A percentile compares a stretch with the other conserved stretches of the same genome.
Conservation (phyloP, 345 rosid genomes). For the Corymbia maculata region DNA sequence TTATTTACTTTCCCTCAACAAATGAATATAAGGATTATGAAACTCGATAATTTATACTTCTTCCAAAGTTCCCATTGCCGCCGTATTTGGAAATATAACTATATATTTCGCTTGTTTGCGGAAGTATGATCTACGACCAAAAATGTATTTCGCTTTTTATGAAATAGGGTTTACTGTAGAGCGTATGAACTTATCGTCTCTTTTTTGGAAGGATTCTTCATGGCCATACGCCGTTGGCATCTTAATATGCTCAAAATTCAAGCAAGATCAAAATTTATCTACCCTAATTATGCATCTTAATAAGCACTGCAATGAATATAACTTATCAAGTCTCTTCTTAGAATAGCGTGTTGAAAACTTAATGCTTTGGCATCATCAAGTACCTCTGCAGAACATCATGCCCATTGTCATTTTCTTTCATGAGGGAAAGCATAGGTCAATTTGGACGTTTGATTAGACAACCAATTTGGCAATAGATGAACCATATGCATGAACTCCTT, state of each 20-base stretch:
- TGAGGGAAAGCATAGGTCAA: not conserved
- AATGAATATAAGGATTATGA: not conserved
- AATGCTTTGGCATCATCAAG: not conserved
- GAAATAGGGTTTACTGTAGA: not conserved
- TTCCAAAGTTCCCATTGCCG: not conserved
- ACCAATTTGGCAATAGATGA: not conserved
- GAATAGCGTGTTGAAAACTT: not conserved
- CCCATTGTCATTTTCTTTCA: not conserved
- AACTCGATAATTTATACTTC: not conserved
- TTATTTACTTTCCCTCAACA: not conserved
- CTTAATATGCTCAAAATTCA: not conserved
- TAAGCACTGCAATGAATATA: not conserved
- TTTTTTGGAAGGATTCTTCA: not conserved
- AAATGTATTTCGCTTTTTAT: not conserved
- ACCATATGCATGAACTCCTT: not conserved
- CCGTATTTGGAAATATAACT: not conserved
- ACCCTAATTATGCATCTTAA: not conserved
- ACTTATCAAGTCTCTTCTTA: not conserved
- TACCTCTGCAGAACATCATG: not conserved
- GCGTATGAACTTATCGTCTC: not conserved
- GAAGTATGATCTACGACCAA: not conserved
- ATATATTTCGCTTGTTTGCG: not conserved
- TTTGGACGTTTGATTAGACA: not conserved
- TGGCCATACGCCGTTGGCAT: not conserved
- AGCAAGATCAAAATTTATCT: not conserved